phyloP scores from a whole-genome alignment of 169 alveolate genomes.

The Babesia ovata region DNA sequence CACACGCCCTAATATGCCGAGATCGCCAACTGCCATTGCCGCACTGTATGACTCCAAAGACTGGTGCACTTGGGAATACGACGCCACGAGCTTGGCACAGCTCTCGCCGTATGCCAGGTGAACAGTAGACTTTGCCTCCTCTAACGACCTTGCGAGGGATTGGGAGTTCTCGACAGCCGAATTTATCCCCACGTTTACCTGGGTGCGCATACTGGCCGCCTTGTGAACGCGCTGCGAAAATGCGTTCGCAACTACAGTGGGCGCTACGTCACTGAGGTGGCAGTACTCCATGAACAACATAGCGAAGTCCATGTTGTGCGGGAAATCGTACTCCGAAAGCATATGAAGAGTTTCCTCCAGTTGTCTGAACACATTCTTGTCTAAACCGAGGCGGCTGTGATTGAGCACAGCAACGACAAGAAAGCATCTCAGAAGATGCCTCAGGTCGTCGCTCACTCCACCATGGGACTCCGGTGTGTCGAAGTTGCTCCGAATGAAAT shows the following conservation, averaged over 20 bases:
- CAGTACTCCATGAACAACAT: slow-evolving; percentile 45
- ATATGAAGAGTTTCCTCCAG: slow-evolving; percentile 53
- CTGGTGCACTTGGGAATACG: slow-evolving; percentile 34
- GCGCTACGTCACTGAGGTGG: slow-evolving; percentile 59
- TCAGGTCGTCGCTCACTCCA: slow-evolving; percentile 48
- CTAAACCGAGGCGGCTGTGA: slow-evolving; percentile 28
- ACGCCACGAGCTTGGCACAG: slow-evolving; percentile 15
- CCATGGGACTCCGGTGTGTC: slow-evolving; percentile 65
- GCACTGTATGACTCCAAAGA: slow-evolving; percentile 27
- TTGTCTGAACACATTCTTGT: slow-evolving; percentile 36
- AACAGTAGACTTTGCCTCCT: slow-evolving; percentile 41
- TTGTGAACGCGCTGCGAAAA: slow-evolving; percentile 50
- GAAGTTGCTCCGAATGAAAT: slow-evolving; percentile 34
- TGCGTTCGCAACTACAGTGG: slow-evolving; percentile 19
- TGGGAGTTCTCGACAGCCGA: neutral
- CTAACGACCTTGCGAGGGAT: slow-evolving; percentile 36
- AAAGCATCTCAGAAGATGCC: slow-evolving; percentile 40
- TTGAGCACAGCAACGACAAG: slow-evolving; percentile 52
- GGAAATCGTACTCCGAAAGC: slow-evolving; percentile 58
- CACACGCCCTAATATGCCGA: slow-evolving; percentile 24
- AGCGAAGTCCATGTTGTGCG: slow-evolving; percentile 53
- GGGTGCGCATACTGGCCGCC: slow-evolving; percentile 10
- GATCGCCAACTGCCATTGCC: slow-evolving; percentile 14
- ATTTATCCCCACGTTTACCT: slow-evolving; percentile 22
- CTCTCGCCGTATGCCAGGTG: slow-evolving; percentile 55